A percentile compares a stretch with the other conserved stretches of the same genome.
Conservation (phyloP, 164 flowering plant genomes). For the Kingdonia uniflora region DNA sequence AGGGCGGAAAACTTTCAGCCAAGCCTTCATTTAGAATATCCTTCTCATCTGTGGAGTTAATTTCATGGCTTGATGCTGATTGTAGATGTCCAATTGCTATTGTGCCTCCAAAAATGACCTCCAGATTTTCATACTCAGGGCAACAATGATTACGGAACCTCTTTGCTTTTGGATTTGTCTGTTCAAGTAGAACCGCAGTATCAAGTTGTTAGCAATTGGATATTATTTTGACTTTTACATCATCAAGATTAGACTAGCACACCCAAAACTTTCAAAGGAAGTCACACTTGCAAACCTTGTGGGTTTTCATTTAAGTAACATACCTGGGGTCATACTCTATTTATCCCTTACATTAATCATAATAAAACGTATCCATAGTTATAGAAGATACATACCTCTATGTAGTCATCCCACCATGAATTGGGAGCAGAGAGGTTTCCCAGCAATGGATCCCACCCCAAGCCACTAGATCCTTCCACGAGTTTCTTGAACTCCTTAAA, state of each 20-base stretch:
- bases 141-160: constrained; percentile 1
- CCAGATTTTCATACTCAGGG: not conserved
- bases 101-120: not conserved
- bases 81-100: not conserved
- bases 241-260: no score
- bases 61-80: not conserved
- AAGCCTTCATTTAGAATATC: no score
- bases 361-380: not conserved
- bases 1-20: not conserved
- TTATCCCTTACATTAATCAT: no score
- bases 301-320: no score
- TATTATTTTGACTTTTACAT: no score
- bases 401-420: not conserved
- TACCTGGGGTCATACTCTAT: no score
- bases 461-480: not conserved
- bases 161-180: constrained; percentile 1
- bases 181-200: not conserved
- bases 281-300: no score
- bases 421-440: not conserved
- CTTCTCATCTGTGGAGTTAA: not conserved
- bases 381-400: not conserved
- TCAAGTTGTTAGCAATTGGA: not conserved
- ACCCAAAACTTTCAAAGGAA: no score
- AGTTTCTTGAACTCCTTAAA: not conserved
- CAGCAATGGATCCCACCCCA: not conserved